Base-by-base conservation (phyloP, 768 basidiomycete species). In the Chlorophyllum brunneum region DNA sequence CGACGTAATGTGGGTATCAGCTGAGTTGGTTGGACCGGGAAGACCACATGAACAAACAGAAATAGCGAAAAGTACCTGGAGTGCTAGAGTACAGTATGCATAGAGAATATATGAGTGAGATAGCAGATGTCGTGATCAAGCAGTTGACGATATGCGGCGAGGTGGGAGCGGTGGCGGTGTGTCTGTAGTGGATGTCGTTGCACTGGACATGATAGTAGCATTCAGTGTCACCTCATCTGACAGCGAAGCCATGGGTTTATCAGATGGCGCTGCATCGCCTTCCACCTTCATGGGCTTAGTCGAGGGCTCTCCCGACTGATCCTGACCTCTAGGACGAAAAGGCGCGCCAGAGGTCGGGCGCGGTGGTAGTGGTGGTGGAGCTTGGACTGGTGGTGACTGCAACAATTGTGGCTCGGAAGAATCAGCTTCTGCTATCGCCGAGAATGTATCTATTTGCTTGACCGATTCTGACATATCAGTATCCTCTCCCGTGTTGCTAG, bases 351-450 rank as follows among this genome's bases (percentile, higher is more conserved):
- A 61, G 24, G 49, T 60, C n/a, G 65, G 65, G 39, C 79, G 73
- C 4, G 79, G 77, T 1, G 80, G 80, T 23, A 80, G 67, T 1
- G 80, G 77, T 3, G 80, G 79, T 46, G 65, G 65, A 9, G 55
- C 58, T n/a, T n/a, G n/a, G n/a, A n/a, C n/a, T n/a, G n/a, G n/a
- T n/a, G n/a, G n/a, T n/a, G n/a, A 11, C 34, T 11, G 30, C 30
- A 31, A 6, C 33, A 44, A 27, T 16, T 40, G 5, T 6, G 58
- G 34, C 22, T 48, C 27, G 5, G 48, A 23, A 24, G 46, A 40
- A 13, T 39, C 31, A 30, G 30, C n/a, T 18, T 3, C 38, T 8
- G 30, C 16, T 29, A 26, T 6, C 11, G 46, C 44, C 18, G 50
- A 49, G 10, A 27, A 27, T 4, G 47, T 29, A 22, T 33, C 36